Base-by-base conservation (phyloP, 169 alveolate species). In the Eimeria necatrix region DNA sequence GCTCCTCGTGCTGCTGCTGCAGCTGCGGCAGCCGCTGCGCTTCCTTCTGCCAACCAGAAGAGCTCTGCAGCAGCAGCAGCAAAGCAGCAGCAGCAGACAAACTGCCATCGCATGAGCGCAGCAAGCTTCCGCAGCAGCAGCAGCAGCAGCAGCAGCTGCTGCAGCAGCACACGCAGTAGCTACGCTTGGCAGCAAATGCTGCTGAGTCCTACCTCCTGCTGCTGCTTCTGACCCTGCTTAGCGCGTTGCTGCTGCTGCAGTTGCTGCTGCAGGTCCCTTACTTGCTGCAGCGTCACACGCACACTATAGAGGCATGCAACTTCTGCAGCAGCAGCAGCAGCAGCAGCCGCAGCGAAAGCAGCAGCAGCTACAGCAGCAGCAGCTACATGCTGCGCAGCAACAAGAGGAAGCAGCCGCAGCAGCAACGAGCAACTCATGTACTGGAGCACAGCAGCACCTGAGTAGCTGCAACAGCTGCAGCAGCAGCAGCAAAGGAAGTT, bases 171-270 rank as follows among this genome's bases (percentile, higher is more conserved):
- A 6, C 8, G 48, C 49, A 68, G 49, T 49, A 68, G 14, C 49
- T 32, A 32, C 41, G 41, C 41, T 32, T 32, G 26, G 78, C 46
- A 20, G 78, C 78, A n/a, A 32, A 52, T 26, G 81, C n/a, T 76
- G 86, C 18, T 24, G 86, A 3, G 48, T 6, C 87, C 46, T 76
- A 26, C 87, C 87, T 76, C 14, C 16, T 76, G 61, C 87, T 76
- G 87, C 87, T 76, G 48, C 61, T 41, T 18, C 87, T 48, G 61
- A 26, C 46, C 71, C 32, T 51, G 20, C 4, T 52, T 51, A 22
- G 8, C 14, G 52, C 81, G 90, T 53, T 41, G 90, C 90, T 81
- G 90, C 90, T 52, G 90, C 90, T 53, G 49, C 90, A 81, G 90
- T 51, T 81, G 90, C 90, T 81, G 90, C 90, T 81, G 90, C 56